Evolutionary conservation across 192 early-diverging fungal genomes (phyloP).

Genomic region (Rhizoclosmatium sp.): DNA sequence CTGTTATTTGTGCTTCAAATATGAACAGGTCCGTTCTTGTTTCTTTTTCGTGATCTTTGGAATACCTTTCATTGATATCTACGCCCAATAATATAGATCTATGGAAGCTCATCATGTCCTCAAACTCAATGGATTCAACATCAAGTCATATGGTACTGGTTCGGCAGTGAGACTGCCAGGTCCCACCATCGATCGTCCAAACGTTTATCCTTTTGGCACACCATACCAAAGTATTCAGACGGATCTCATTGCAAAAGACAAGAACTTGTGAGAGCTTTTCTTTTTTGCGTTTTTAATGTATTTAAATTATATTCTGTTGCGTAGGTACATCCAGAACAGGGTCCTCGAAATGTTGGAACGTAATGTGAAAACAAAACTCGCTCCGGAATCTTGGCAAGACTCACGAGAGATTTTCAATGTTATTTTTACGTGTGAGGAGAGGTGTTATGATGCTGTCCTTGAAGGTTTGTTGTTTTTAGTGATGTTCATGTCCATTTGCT

Average conservation of each 20-base stretch:
- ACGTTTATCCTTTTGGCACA: constrained; percentile 92
- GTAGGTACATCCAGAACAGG: constrained; percentile 80
- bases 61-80: no score
- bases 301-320: no score
- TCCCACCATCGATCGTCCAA: constrained; percentile 83
- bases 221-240: constrained; percentile 89
- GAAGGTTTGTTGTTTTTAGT: constrained; percentile 70
- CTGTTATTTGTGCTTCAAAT: constrained; percentile 96
- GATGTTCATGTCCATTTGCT: neutral
- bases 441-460: constrained; percentile 91
- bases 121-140: constrained; percentile 75
- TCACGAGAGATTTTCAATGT: constrained; percentile 80
- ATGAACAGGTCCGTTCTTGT: constrained; percentile 73
- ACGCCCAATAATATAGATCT: constrained; percentile 42
- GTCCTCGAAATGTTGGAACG: constrained; percentile 90
- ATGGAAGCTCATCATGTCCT: constrained; percentile 80
- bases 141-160: constrained; percentile 91
- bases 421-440: constrained; percentile 95
- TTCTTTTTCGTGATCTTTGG: no score
- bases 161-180: constrained; percentile 89
- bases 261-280: constrained; percentile 44
- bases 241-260: constrained; percentile 79
- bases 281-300: no score
- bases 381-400: constrained; percentile 90
- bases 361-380: constrained; percentile 89